These are phyloP conservation scores for Mortierella hygrophila DNA, from an alignment of 192 early-diverging fungal species.

Conservation along the genomic window DNA sequence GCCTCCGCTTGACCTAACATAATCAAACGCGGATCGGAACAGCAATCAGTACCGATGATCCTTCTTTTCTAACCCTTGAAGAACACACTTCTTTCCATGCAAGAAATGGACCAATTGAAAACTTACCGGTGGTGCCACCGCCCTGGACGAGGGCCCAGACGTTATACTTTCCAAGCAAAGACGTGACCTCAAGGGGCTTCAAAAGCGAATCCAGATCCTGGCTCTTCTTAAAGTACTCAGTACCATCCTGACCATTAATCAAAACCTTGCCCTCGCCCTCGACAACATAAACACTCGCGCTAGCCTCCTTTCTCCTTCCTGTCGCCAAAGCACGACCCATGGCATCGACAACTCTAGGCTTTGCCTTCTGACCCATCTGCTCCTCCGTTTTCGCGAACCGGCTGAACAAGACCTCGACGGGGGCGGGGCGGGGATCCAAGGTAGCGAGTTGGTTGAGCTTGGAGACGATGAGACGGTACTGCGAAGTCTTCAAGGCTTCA, in stretches of 20 bases:
- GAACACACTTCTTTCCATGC: background rate
- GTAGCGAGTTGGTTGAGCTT: slow-evolving; percentile 62
- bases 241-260: slow-evolving; percentile 83
- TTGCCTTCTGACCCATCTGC: slow-evolving; percentile 46
- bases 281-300: slow-evolving; percentile 81
- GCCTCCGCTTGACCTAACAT: slow-evolving; percentile 85
- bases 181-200: slow-evolving; percentile 78
- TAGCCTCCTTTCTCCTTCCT: slow-evolving; percentile 87
- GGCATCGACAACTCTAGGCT: slow-evolving; percentile 69
- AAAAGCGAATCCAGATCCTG: slow-evolving; percentile 77
- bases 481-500: slow-evolving; percentile 60
- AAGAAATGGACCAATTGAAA: background rate
- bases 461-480: slow-evolving; percentile 64
- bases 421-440: slow-evolving; percentile 47
- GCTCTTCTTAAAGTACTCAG: slow-evolving; percentile 79
- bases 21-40: background rate
- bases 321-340: slow-evolving; percentile 79
- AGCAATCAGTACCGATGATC: background rate
- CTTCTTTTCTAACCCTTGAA: background rate
- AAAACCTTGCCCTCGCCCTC: slow-evolving; percentile 75
- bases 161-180: slow-evolving; percentile 83
- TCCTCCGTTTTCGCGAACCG: slow-evolving; percentile 53
- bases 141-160: slow-evolving; percentile 86
- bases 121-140: slow-evolving; percentile 80
- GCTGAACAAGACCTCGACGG: slow-evolving; percentile 47